These are phyloP conservation scores for Penstemon newberryi DNA, from an alignment of 257 asterid genomes.

Conservation along the genomic window DNA sequence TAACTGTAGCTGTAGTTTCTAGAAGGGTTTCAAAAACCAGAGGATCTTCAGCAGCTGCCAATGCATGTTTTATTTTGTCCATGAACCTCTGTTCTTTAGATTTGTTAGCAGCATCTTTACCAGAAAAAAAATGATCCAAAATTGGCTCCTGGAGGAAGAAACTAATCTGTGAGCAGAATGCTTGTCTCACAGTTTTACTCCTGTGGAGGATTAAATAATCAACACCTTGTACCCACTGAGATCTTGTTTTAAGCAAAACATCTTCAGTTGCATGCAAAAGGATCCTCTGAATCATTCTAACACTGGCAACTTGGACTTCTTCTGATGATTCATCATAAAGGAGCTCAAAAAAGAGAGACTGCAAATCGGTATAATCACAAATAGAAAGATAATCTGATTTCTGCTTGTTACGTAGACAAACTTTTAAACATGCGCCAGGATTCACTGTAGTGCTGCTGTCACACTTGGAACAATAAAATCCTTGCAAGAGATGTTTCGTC, in stretches of 20 bases:
- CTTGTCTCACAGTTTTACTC: conserved; percentile 74
- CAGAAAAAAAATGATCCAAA: conserved; percentile 57
- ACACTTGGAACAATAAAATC: conserved; percentile 88
- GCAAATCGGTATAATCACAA: conserved; percentile 56
- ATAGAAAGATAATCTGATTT: conserved; percentile 32
- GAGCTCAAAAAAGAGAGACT: conserved; percentile 71
- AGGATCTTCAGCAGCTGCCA: conserved; percentile 76
- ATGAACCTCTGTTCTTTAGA: conserved; percentile 79
- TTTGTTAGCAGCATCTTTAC: conserved; percentile 49
- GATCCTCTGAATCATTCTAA: conserved; percentile 61
- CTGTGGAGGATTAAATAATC: conserved; percentile 68
- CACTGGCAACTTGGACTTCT: conserved; percentile 88
- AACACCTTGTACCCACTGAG: conserved; percentile 75
- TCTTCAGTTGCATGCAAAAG: conserved; percentile 75
- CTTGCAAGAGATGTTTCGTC: conserved; percentile 49
- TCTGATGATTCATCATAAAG: conserved; percentile 72
- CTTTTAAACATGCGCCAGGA: conserved; percentile 38
- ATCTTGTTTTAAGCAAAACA: conserved; percentile 57
- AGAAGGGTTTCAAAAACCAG: conserved; percentile 73
- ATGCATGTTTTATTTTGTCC: conserved; percentile 83
- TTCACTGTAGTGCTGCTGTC: conserved; percentile 43
- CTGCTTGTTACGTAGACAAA: conserved; percentile 37
- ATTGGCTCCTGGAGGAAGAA: conserved; percentile 71
- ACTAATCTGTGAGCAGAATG: conserved; percentile 69
- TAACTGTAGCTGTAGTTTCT: conserved; percentile 74